Conservation (phyloP, 805 yeast genomes). For the Cyberlindnera saturnus region DNA sequence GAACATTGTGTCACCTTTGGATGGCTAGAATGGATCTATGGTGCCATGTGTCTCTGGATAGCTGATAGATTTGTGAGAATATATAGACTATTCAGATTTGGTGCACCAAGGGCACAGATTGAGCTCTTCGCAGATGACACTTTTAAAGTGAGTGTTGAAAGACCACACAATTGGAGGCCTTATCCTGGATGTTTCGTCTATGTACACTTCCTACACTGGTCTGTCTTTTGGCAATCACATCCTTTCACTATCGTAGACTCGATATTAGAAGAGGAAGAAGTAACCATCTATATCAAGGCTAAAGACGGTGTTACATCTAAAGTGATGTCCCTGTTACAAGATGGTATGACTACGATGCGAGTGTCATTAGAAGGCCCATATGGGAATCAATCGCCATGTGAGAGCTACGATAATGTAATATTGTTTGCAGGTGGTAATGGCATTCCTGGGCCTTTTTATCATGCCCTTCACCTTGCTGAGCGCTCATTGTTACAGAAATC, state of each 20-base stretch:
- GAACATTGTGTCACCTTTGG: conserved; percentile 48
- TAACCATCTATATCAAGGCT: conserved; percentile 41
- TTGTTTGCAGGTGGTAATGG: conserved; percentile 49
- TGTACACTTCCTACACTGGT: conserved; percentile 47
- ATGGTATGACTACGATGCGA: conserved; percentile 18
- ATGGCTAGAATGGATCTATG: conserved; percentile 30
- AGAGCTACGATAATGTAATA: conserved; percentile 31
- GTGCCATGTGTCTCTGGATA: conserved; percentile 34
- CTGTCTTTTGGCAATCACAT: conserved; percentile 62
- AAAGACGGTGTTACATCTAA: conserved; percentile 47
- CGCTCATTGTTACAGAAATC: conserved; percentile 21
- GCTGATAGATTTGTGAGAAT: conserved; percentile 44
- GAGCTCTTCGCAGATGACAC: conserved; percentile 34
- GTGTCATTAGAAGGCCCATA: conserved; percentile 61
- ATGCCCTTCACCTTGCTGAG: conserved; percentile 27
- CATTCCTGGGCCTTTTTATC: conserved; percentile 42
- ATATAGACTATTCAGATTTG: conserved; percentile 23
- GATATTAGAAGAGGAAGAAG: conserved; percentile 29
- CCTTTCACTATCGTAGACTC: conserved; percentile 58
- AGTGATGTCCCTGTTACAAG: conserved; percentile 3
- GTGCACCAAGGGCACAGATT: conserved; percentile 16
- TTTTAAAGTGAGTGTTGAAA: conserved; percentile 32
- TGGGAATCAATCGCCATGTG: conserved; percentile 38
- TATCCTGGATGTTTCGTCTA: conserved; percentile 52
- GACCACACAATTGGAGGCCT: conserved; percentile 43